Conservation (phyloP, 2,329 filamentous ascomycete species). For the Penicillium sp. region DNA sequence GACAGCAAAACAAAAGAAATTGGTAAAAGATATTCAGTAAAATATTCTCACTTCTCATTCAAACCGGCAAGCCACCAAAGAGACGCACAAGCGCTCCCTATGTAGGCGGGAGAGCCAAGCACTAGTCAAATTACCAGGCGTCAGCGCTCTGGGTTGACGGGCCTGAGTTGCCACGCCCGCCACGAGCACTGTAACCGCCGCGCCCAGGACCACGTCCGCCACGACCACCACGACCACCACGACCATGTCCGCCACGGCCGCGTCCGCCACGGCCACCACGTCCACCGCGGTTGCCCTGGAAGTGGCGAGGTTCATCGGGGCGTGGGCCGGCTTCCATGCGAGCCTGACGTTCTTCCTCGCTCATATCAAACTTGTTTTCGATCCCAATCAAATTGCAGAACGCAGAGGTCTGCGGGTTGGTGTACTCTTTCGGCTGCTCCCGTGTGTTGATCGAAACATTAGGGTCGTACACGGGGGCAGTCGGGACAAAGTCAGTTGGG, state of each 20-base stretch:
- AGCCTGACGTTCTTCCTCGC: constrained; percentile 65
- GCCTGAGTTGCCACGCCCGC: not conserved
- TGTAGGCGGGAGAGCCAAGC: not conserved
- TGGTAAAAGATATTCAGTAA: not conserved
- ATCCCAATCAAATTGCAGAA: constrained; percentile 81
- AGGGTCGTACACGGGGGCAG: constrained; percentile 69
- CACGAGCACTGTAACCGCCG: constrained; percentile 20
- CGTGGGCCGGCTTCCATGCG: constrained; percentile 61
- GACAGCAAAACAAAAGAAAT: not conserved
- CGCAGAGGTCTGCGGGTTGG: constrained; percentile 77
- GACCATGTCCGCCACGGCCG: constrained; percentile 17
- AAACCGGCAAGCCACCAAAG: not conserved
- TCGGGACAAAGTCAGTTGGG: constrained; percentile 74
- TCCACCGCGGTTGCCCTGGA: constrained; percentile 17
- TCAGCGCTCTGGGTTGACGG: not conserved
- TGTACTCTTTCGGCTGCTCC: constrained; percentile 75
- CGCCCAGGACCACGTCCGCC: constrained; percentile 7
- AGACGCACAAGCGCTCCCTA: too few species aligned
- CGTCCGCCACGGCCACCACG: constrained; percentile 11
- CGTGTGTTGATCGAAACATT: constrained; percentile 57
- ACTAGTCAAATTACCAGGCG: not conserved
- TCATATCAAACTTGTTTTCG: constrained; percentile 71
- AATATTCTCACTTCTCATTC: not conserved
- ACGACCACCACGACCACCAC: constrained; percentile 21
- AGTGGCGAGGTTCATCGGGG: constrained; percentile 22